phyloP scores from a whole-genome alignment of 1,284 basidiomycete species.

The Cutaneotrichosporon sp. region DNA sequence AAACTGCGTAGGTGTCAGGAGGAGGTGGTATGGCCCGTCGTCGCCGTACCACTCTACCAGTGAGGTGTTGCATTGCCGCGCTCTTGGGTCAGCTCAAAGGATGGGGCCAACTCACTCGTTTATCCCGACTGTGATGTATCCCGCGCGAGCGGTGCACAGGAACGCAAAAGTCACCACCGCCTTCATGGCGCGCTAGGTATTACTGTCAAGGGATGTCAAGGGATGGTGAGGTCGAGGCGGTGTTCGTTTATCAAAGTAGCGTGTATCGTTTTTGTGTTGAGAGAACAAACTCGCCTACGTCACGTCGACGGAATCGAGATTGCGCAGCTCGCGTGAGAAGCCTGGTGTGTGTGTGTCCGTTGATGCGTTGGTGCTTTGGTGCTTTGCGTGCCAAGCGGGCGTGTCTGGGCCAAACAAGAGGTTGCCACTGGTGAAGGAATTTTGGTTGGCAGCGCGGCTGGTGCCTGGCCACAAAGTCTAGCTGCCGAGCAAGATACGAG shows the following conservation, averaged over 20 bases:
- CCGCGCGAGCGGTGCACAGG: constrained; percentile 14
- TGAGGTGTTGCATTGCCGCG: constrained; percentile 17
- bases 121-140: constrained; percentile 27
- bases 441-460: background rate
- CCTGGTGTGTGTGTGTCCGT: background rate
- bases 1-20: constrained; percentile 42
- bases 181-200: background rate
- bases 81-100: constrained; percentile 16
- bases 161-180: background rate
- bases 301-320: background rate
- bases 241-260: background rate
- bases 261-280: background rate
- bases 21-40: constrained; percentile 48
- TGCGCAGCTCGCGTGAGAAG: background rate
- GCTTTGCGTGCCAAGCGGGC: background rate
- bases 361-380: too few relatives aligned
- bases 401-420: background rate
- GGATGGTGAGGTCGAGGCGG: too few relatives aligned
- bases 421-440: background rate
- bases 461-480: background rate
- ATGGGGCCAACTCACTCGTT: constrained; percentile 13
- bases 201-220: background rate
- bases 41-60: constrained; percentile 43
- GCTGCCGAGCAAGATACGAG: background rate
- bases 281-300: background rate